These are phyloP conservation scores for Triticum turgidum DNA, from an alignment of 176 grass and related monocot genomes.

Conservation along the genomic window DNA sequence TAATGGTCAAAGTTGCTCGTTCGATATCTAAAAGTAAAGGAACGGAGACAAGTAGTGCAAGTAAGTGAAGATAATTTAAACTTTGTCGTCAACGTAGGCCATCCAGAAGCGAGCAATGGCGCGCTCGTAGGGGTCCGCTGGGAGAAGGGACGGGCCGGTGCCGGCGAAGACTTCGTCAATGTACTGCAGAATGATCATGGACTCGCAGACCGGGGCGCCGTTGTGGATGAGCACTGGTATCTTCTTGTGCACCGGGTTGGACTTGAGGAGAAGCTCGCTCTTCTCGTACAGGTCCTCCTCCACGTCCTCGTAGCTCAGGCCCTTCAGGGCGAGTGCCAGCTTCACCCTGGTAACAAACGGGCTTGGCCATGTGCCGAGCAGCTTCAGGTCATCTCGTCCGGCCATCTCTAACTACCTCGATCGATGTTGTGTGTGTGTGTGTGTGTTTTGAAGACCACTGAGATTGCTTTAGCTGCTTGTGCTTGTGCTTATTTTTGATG, in stretches of 20 bases:
- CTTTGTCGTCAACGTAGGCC: slow-evolving; percentile 22
- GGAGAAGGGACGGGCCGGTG: neutral
- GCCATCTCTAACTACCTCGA: neutral
- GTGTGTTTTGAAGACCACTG: too few species aligned
- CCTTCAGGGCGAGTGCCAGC: slow-evolving; percentile 21
- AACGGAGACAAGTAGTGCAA: too few species aligned
- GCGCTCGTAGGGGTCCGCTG: neutral
- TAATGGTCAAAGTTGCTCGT: too few species aligned
- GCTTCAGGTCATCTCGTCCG: neutral
- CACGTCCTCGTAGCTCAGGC: slow-evolving; percentile 24
- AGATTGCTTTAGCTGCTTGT: neutral
- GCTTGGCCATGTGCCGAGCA: neutral
- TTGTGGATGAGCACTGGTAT: neutral
- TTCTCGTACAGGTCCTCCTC: neutral
- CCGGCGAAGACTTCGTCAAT: slow-evolving; percentile 28
- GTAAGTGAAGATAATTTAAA: neutral
- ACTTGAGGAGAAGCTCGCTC: neutral
- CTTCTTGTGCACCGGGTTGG: neutral
- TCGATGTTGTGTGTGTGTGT: too few species aligned
- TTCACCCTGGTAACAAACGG: neutral
- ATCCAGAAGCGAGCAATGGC: slow-evolving; percentile 37
- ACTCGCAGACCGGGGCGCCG: slow-evolving; percentile 25
- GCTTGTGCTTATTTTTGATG: neutral
- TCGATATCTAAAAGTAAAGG: too few species aligned
- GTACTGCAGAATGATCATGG: slow-evolving; percentile 38